A percentile compares a stretch with the other conserved stretches of the same genome.
phyloP scores from a whole-genome alignment of 257 asterid genomes.

The Primulina huaijiensis region DNA sequence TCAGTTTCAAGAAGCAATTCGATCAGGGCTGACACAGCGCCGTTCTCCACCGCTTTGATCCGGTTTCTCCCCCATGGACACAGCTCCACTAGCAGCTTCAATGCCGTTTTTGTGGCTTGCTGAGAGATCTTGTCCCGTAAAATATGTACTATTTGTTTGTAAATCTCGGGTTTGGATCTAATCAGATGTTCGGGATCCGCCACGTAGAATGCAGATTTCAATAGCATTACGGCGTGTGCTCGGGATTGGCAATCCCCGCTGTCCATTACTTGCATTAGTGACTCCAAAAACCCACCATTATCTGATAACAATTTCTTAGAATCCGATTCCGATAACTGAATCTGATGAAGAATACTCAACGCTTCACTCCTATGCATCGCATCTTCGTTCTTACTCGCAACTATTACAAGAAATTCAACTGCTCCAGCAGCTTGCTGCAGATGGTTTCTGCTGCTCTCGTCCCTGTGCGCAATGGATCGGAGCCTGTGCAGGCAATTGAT shows the following conservation, averaged over 20 bases:
- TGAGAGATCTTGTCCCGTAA: slow-evolving; percentile 37
- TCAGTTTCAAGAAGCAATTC: slow-evolving; percentile 49
- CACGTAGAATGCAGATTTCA: slow-evolving; percentile 34
- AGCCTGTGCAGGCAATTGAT: slow-evolving; percentile 40
- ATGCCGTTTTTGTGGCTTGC: slow-evolving; percentile 46
- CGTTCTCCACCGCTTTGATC: slow-evolving; percentile 48
- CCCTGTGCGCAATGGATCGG: slow-evolving; percentile 36
- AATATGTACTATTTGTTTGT: slow-evolving; percentile 29
- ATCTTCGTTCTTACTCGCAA: slow-evolving; percentile 27
- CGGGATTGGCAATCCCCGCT: slow-evolving; percentile 34
- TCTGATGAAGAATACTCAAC: slow-evolving; percentile 36
- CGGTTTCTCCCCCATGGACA: slow-evolving; percentile 72
- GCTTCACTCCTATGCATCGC: slow-evolving; percentile 34
- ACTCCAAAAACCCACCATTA: slow-evolving; percentile 21
- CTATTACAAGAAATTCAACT: slow-evolving; percentile 33
- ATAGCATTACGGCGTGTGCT: slow-evolving; percentile 27
- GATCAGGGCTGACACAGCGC: slow-evolving; percentile 41
- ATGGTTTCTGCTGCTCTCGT: slow-evolving; percentile 26
- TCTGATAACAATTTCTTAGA: slow-evolving; percentile 28
- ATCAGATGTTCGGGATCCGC: slow-evolving; percentile 48
- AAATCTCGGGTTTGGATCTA: slow-evolving; percentile 26
- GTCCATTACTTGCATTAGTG: slow-evolving; percentile 34
- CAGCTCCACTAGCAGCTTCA: slow-evolving; percentile 47
- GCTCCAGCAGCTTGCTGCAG: slow-evolving; percentile 44
- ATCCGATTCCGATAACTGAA: slow-evolving; percentile 43